Base-by-base conservation (phyloP, 495 filamentous ascomycete species). In the Penicillium cinerascens region DNA sequence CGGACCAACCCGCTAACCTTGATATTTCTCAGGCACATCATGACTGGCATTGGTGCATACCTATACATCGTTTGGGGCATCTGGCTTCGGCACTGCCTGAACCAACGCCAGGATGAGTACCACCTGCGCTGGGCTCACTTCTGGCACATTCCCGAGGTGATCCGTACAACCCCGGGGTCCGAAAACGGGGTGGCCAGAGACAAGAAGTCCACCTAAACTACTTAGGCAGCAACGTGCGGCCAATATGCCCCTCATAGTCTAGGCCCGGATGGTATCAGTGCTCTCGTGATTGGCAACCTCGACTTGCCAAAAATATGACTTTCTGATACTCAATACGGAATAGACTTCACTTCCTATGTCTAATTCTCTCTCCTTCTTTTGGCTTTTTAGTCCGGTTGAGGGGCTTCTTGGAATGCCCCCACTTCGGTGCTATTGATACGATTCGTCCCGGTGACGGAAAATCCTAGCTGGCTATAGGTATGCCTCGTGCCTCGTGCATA, bases 31-130 rank as follows among this genome's bases (percentile, higher is more conserved):
- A 85, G 82, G 83, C 84, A 87, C 65, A 58, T 85, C 8, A 82
- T 87, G 81, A 86, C 81, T 27, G 80, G 80, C 7, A 66, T 74
- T 21, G 82, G 86, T 59, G 92, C 88, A 41, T 95, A 95, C 65
- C 82, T 87, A 55, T 88, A 92, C 63, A 90, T 96, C 52, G 69
- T 84, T 17, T 96, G 89, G 88, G 84, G 89, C 10, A 87, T 95
- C 21, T 96, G 89, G 86, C 77, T 95, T 8, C 83, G 87, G 35
- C 85, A 88, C 54, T 91, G 88, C 57, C 71, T 96, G 44, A 89
- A 92, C 52, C 78, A 84, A 4, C 78, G 78, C 17, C 89, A 93
- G 66, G 81, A 88, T 17, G 83, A 92, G 55, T 95, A 84, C 62
- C 75, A 82, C 60, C 69, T 96, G 49, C 61, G 78, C 47, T 97